These are phyloP conservation scores for Crithidia brevicula DNA, from an alignment of 208 protist species.

Conservation along the genomic window DNA sequence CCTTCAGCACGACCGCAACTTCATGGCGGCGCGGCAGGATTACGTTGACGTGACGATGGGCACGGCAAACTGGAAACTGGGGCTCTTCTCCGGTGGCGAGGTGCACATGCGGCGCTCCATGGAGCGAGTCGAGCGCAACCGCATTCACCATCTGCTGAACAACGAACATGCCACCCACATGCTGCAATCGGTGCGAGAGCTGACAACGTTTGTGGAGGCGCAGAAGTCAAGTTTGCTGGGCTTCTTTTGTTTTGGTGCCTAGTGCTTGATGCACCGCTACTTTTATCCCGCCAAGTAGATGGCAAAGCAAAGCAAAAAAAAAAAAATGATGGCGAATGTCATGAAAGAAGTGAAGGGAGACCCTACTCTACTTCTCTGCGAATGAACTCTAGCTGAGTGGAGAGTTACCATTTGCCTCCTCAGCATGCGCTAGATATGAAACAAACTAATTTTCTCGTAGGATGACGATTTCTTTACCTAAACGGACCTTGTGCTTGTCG, in stretches of 20 bases:
- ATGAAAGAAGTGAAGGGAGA: too few relatives aligned
- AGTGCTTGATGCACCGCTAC: background rate
- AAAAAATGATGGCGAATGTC: background rate
- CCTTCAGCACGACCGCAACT: slow-evolving; percentile 43
- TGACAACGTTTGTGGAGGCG: slow-evolving; percentile 56
- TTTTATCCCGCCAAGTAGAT: too few relatives aligned
- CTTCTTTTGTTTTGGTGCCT: background rate
- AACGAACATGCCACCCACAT: slow-evolving; percentile 82
- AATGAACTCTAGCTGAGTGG: too few relatives aligned
- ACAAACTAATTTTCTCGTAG: too few relatives aligned
- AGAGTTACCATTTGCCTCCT: too few relatives aligned
- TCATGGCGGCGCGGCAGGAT: slow-evolving; percentile 50
- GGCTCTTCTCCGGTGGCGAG: slow-evolving; percentile 84
- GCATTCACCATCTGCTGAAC: slow-evolving; percentile 76
- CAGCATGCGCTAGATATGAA: too few relatives aligned
- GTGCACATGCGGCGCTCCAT: slow-evolving; percentile 89
- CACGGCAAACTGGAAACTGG: slow-evolving; percentile 86
- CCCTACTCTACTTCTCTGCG: too few relatives aligned
- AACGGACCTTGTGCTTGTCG: too few relatives aligned
- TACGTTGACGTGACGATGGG: slow-evolving; percentile 83
- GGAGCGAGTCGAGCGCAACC: slow-evolving; percentile 81
- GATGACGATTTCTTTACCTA: too few relatives aligned
- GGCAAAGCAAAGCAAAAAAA: background rate
- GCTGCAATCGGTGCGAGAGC: slow-evolving; percentile 65
- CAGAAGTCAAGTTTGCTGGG: background rate